phyloP scores from a whole-genome alignment of 257 asterid genomes.

The Coffea canephora region DNA sequence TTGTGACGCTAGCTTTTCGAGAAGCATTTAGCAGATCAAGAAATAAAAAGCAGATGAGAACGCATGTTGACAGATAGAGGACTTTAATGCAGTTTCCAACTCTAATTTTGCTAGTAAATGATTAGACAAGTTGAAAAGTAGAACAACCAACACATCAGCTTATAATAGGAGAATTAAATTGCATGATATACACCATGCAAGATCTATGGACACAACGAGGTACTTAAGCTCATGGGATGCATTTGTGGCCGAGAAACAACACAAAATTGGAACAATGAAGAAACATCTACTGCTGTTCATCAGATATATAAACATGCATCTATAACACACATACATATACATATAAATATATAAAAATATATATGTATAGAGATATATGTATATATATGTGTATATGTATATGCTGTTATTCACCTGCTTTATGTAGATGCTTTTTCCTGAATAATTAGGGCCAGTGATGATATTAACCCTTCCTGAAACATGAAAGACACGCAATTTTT shows the following conservation, averaged over 20 bases:
- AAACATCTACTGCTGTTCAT: neutral
- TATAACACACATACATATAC: no score
- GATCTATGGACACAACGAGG: neutral
- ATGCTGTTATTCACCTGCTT: conserved; percentile 61
- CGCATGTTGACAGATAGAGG: neutral
- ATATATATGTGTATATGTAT: no score
- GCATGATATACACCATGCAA: neutral
- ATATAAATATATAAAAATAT: no score
- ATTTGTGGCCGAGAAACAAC: neutral
- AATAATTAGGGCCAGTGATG: conserved; percentile 96
- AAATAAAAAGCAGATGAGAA: neutral
- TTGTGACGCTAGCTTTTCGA: neutral
- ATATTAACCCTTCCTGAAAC: conserved; percentile 71
- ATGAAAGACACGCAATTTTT: conserved; percentile 9
- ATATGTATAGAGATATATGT: no score
- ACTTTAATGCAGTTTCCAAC: neutral
- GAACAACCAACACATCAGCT: neutral
- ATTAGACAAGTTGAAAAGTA: neutral
- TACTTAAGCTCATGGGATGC: neutral
- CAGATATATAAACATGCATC: neutral
- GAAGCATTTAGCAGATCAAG: neutral
- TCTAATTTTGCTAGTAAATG: neutral
- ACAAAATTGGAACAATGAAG: neutral
- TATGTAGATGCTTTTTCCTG: conserved; percentile 91
- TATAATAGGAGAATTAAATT: neutral